Conservation (phyloP, 331 rosid species). For the Telfairia occidentalis region DNA sequence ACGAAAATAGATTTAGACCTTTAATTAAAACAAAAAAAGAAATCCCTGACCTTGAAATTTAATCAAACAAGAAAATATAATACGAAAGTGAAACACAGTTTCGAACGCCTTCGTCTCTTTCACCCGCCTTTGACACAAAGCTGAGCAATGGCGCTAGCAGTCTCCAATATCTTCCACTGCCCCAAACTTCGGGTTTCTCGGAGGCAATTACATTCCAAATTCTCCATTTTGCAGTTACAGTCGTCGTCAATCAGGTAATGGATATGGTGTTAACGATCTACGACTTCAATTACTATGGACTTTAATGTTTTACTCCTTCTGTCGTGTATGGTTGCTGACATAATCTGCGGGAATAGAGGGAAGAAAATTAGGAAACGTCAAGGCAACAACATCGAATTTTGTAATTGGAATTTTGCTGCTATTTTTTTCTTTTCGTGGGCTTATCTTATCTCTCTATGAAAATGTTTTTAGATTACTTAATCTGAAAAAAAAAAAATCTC, state of each 20-base stretch:
- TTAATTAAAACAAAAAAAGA: too few relatives aligned
- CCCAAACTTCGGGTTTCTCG: slow-evolving; percentile 40
- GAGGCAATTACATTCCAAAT: slow-evolving; percentile 18
- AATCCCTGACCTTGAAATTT: too few relatives aligned
- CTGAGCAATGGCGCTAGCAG: slow-evolving; percentile 48
- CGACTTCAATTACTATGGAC: background rate
- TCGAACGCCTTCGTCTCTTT: background rate
- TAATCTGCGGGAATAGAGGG: background rate
- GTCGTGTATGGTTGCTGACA: slow-evolving; percentile 1
- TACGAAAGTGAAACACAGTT: background rate
- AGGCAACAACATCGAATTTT: background rate
- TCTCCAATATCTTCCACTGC: slow-evolving; percentile 43
- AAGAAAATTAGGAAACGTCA: background rate
- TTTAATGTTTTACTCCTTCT: background rate
- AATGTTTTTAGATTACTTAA: background rate
- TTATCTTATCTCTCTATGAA: background rate
- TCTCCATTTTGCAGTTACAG: slow-evolving; percentile 17
- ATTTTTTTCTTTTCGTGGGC: background rate
- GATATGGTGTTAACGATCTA: background rate
- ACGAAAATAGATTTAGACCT: too few relatives aligned
- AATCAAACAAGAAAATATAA: background rate
- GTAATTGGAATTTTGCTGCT: background rate
- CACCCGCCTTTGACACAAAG: background rate
- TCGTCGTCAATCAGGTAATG: slow-evolving; percentile 46
- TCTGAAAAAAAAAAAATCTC: background rate